Percentiles rank a stretch among this genome's conserved stretches.
Evolutionary conservation across 257 asterid species (phyloP).

Genomic region (Rhazya stricta): DNA sequence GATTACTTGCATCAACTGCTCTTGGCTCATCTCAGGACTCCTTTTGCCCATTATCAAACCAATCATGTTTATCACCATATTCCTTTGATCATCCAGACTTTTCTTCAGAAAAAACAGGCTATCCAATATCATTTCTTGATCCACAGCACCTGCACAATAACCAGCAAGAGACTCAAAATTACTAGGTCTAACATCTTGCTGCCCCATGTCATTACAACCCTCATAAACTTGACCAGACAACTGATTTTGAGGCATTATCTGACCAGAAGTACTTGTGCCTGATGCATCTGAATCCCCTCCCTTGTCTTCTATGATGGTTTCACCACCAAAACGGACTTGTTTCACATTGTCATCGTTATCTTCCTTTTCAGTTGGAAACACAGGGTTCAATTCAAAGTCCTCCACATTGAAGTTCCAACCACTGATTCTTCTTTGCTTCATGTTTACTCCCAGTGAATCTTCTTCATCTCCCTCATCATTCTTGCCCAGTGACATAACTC

Average conservation of each 20-base stretch:
- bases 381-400: slow-evolving; percentile 65
- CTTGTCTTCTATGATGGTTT: slow-evolving; percentile 29
- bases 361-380: slow-evolving; percentile 40
- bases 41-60: slow-evolving; percentile 31
- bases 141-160: slow-evolving; percentile 10
- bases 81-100: slow-evolving; percentile 54
- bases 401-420: slow-evolving; percentile 83
- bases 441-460: slow-evolving; percentile 18
- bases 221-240: background rate
- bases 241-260: background rate
- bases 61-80: slow-evolving; percentile 42
- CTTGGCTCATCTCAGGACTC: slow-evolving; percentile 37
- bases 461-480: slow-evolving; percentile 32
- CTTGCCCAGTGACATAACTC: slow-evolving; percentile 6
- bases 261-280: slow-evolving; percentile 14
- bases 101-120: slow-evolving; percentile 39
- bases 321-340: slow-evolving; percentile 36
- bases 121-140: slow-evolving; percentile 33
- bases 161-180: background rate
- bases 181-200: background rate
- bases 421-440: slow-evolving; percentile 66
- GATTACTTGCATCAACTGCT: slow-evolving; percentile 38
- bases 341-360: slow-evolving; percentile 11
- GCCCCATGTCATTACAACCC: slow-evolving; percentile 10
- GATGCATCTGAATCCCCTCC: slow-evolving; percentile 17